Conservation (phyloP, 495 filamentous ascomycete genomes). For the Xylaria curta region DNA sequence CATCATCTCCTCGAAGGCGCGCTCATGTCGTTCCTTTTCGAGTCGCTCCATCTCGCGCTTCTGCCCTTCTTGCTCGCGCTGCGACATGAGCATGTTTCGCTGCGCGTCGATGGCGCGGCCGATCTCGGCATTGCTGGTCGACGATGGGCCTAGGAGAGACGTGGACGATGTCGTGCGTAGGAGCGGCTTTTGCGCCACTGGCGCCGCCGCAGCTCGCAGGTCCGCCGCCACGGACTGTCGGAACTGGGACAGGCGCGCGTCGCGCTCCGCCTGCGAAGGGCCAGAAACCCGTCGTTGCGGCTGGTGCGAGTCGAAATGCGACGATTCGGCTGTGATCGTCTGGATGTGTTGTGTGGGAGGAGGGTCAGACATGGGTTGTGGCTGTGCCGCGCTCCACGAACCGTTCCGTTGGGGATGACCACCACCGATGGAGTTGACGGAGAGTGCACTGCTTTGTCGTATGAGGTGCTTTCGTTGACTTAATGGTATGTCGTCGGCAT, state of each 20-base stretch:
- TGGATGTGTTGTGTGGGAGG: slow-evolving; percentile 26
- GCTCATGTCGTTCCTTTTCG: slow-evolving; percentile 55
- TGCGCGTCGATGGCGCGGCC: slow-evolving; percentile 52
- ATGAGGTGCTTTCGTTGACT: slow-evolving; percentile 68
- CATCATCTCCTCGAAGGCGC: slow-evolving; percentile 75
- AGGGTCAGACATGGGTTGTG: slow-evolving; percentile 30
- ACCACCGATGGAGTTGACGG: slow-evolving; percentile 25
- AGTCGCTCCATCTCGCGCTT: slow-evolving; percentile 50
- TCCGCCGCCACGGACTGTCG: slow-evolving; percentile 74
- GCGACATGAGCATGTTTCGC: slow-evolving; percentile 48
- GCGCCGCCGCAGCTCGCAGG: slow-evolving; percentile 51
- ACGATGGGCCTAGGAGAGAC: slow-evolving; percentile 29
- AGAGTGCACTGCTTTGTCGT: slow-evolving; percentile 49
- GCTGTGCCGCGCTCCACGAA: slow-evolving; percentile 29
- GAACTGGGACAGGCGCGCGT: slow-evolving; percentile 75
- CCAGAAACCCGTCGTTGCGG: slow-evolving; percentile 53
- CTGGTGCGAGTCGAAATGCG: slow-evolving; percentile 63
- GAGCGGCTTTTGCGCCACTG: slow-evolving; percentile 47
- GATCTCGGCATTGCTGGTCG: slow-evolving; percentile 39
- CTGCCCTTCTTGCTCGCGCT: slow-evolving; percentile 56
- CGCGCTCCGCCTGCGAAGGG: slow-evolving; percentile 54
- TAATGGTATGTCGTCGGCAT: slow-evolving; percentile 75
- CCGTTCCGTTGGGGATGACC: slow-evolving; percentile 17
- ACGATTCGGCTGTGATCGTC: slow-evolving; percentile 36
- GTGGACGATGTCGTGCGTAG: slow-evolving; percentile 41